These are phyloP conservation scores for Paraconiothyrium brasiliense DNA, from an alignment of 2,329 filamentous ascomycete genomes.

Conservation along the genomic window DNA sequence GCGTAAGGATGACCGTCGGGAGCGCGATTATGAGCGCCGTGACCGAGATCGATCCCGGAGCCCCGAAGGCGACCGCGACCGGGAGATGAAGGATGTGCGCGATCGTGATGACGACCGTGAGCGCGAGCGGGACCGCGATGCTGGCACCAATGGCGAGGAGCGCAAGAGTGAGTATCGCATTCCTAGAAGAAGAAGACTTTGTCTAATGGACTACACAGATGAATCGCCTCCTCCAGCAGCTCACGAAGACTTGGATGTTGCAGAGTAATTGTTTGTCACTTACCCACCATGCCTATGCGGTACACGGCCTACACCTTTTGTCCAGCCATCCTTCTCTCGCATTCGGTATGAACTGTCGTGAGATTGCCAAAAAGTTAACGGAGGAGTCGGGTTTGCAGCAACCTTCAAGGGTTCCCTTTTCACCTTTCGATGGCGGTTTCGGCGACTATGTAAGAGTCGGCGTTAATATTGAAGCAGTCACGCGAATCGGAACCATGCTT, in stretches of 20 bases:
- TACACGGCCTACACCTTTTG: slow-evolving; percentile 19
- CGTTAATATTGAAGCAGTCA: slow-evolving; percentile 50
- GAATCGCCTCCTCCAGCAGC: slow-evolving; percentile 79
- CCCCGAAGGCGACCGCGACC: slow-evolving; percentile 60
- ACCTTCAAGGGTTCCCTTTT: slow-evolving; percentile 37
- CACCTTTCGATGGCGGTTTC: slow-evolving; percentile 35
- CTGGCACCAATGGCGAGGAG: slow-evolving; percentile 84
- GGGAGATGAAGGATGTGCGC: slow-evolving; percentile 42
- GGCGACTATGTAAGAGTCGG: slow-evolving; percentile 36
- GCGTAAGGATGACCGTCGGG: slow-evolving; percentile 77
- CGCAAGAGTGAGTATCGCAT: slow-evolving; percentile 74
- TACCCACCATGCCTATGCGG: slow-evolving; percentile 25
- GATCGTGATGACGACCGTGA: slow-evolving; percentile 58
- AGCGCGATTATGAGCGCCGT: slow-evolving; percentile 74
- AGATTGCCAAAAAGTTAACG: slow-evolving; percentile 27
- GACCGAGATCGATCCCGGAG: slow-evolving; percentile 60
- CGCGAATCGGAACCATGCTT: slow-evolving; percentile 42
- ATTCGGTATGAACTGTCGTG: slow-evolving; percentile 29
- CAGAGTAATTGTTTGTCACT: slow-evolving; percentile 65
- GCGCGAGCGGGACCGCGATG: slow-evolving; percentile 65
- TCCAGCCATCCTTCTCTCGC: slow-evolving; percentile 30
- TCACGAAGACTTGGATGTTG: slow-evolving; percentile 95
- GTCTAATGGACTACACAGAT: slow-evolving; percentile 56
- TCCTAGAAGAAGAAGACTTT: slow-evolving; percentile 29
- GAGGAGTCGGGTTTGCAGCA: slow-evolving; percentile 34